Base-by-base conservation (phyloP, 257 asterid species). In the Jacaranda mimosifolia region DNA sequence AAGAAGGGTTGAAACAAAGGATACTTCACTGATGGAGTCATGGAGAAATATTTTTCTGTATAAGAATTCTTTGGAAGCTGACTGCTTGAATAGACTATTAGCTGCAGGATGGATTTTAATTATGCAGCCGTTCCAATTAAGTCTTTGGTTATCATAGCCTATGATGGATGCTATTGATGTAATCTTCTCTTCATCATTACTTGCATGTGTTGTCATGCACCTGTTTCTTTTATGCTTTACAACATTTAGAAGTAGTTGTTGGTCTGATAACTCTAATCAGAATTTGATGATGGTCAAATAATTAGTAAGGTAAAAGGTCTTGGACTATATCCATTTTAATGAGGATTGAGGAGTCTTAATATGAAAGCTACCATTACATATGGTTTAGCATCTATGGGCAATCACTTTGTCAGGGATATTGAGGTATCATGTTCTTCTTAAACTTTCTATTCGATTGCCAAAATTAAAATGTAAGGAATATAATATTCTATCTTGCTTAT, bases 41-140 rank as follows among this genome's bases (percentile, higher is more conserved):
- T 77, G 78, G 13, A 14, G 43, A 26, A n/a, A 13, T 46, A 21
- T 39, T 53, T 53, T 15, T 52, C 63, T 39, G 55, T 53, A 40
- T 35, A 35, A 60, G 32, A 39, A 17, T 70, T 57, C 13, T 62
- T 59, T 21, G 48, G 72, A 62, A 49, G 66, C 67, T 62, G 65
- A 45, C 26, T 78, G 68, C 46, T 70, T 63, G 11, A 60, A 0
- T 21, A 48, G n/a, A 55, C 52, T 43, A 32, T 78, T 70, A 17
- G 36, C 53, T 68, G 18, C 19, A 52, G 68, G 6, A 49, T 26
- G 67, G 21, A 14, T 48, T 62, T 18, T 68, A 3, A 52, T 49
- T 60, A 7, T 68, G 38, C 3, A 13, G 62, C 21, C 48, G 15
- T 58, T 62, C 51, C 70, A 26, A 3, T n/a, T 46, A 32, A 11